Evolutionary conservation across 805 yeast species (phyloP).

Genomic region (Wickerhamomyces chambardii): DNA sequence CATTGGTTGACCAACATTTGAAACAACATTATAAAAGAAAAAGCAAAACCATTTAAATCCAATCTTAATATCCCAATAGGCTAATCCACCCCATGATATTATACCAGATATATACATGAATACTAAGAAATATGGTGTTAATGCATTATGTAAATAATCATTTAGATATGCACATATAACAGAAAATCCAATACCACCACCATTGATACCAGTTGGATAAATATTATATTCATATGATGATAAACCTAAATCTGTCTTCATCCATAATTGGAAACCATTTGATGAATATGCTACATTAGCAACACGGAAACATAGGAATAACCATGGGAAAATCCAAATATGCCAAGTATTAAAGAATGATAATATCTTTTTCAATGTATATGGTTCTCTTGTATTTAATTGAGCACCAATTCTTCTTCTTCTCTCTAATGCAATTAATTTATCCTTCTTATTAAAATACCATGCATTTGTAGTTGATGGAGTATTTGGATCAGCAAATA

Average conservation of each 20-base stretch:
- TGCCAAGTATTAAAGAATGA: constrained; percentile 35
- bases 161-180: constrained; percentile 23
- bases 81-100: background rate
- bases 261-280: constrained; percentile 21
- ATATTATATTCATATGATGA: constrained; percentile 23
- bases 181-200: constrained; percentile 25
- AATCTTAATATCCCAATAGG: background rate
- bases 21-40: background rate
- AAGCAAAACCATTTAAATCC: constrained; percentile 1
- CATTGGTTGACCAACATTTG: background rate
- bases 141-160: constrained; percentile 15
- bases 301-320: background rate
- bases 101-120: background rate
- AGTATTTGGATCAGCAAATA: constrained; percentile 29
- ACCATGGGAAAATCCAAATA: constrained; percentile 29
- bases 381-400: constrained; percentile 27
- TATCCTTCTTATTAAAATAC: constrained; percentile 29
- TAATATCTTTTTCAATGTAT: constrained; percentile 28
- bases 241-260: constrained; percentile 23
- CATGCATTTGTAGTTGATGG: constrained; percentile 30
- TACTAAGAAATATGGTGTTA: background rate
- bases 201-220: constrained; percentile 27
- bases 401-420: constrained; percentile 27
- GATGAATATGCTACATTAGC: background rate
- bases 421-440: constrained; percentile 33